Evolutionary conservation across 495 filamentous ascomycete species (phyloP), one percentile per base, ranked within the genome.

Genomic region (Pyrenula massariospora): DNA sequence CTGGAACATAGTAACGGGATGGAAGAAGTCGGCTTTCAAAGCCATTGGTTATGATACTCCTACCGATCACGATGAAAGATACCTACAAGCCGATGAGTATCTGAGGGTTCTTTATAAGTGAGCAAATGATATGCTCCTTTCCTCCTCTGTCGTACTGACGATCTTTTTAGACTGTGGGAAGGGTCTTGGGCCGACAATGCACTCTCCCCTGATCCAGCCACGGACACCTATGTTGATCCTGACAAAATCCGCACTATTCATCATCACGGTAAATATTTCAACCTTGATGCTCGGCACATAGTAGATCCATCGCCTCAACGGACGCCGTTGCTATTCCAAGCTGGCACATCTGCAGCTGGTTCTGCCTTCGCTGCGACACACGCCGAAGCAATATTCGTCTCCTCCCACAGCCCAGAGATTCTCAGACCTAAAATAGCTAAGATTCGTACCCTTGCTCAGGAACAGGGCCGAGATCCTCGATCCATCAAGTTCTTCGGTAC

Each of bases 1-100:
- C 0, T 85, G 82, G 83, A 86, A 85, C 56, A 83, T 86, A 42
- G 81, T 85, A 12, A 84, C 81, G 3, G 77, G 72, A 0, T 85
- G 76, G 65, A 79, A 78, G 62, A 81, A 84, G 56, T 67, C 76
- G 0, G 79, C 81, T 3, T 78, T 78, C 59, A 80, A 80, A 58
- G 77, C 77, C 3, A 78, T 83, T 53, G 82, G 80, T 0, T 61
- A 80, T 12, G 75, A 83, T 10, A 73, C 60, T 22, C 76, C 75
- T 0, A 79, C 82, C 25, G 75, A 80, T 52, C 82, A 85, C 61
- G 83, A 84, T 55, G 73, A 84, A 66, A 42, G 82, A 1, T 85
- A 85, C 54, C 68, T 60, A 1, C 75, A 79, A 58, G 82, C 82
- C 0, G 80, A 85, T 47, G 82, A 86, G 63, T 85, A 81, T 56